A percentile compares a stretch with the other conserved stretches of the same genome.
Evolutionary conservation across 352 stramenopile genomes (phyloP).

Genomic region (Phytophthora pisi): DNA sequence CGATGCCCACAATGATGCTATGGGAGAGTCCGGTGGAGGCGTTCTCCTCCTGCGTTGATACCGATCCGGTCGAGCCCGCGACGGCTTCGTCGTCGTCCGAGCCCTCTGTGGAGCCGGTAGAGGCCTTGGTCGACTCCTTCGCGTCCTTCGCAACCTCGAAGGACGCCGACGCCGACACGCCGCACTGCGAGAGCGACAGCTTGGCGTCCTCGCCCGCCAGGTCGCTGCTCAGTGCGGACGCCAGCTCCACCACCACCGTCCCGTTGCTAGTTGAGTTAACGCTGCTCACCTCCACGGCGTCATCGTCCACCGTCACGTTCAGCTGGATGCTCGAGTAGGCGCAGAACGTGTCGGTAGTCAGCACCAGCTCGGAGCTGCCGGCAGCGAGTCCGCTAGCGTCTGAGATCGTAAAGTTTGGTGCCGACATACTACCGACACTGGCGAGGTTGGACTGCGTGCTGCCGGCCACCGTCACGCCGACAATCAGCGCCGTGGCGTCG

Average conservation of each 20-base stretch:
- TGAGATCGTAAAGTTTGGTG: conserved; percentile 48
- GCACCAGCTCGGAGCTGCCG: conserved; percentile 42
- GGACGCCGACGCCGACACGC: conserved; percentile 32
- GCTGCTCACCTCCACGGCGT: conserved; percentile 36
- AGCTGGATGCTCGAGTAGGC: conserved; percentile 36
- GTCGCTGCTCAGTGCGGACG: conserved; percentile 36
- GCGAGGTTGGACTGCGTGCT: conserved; percentile 52
- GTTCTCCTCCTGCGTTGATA: conserved; percentile 62
- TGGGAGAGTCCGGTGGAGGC: conserved; percentile 59
- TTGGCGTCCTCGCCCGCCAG: conserved; percentile 38
- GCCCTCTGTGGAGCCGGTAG: conserved; percentile 18
- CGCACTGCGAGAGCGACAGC: conserved; percentile 59
- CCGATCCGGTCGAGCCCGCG: conserved; percentile 23
- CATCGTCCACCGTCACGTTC: conserved; percentile 30
- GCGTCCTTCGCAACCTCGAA: conserved; percentile 24
- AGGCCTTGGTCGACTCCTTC: conserved; percentile 27
- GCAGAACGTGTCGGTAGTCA: conserved; percentile 55
- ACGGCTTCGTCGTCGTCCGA: conserved; percentile 13
- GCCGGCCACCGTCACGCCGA: conserved; percentile 58
- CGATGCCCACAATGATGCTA: conserved; percentile 73
- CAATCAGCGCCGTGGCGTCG: conserved; percentile 46
- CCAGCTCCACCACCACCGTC: conserved; percentile 46
- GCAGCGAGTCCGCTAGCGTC: conserved; percentile 37
- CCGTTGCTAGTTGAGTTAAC: conserved; percentile 51
- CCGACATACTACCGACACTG: conserved; percentile 50